phyloP scores from a whole-genome alignment of 2,329 filamentous ascomycete species.

The Volutella citrinella region DNA sequence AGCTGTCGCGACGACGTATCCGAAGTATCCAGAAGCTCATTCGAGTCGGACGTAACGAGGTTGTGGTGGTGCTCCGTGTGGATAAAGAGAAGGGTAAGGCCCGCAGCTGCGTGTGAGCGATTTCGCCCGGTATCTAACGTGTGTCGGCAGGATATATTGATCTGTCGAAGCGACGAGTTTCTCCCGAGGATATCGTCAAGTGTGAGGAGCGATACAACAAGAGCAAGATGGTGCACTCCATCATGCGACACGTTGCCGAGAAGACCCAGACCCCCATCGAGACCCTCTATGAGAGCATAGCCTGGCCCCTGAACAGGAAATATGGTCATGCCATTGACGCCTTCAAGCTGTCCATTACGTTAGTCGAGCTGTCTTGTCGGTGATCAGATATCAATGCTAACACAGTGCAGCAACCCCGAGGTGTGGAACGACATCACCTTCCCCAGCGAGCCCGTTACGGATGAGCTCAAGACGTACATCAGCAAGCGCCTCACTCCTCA shows the following conservation, averaged over 20 bases:
- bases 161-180: constrained; percentile 96
- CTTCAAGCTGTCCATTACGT: constrained; percentile 99
- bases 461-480: constrained; percentile 93
- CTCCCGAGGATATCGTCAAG: constrained; percentile 94
- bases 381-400: constrained; percentile 10
- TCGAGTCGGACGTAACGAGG: constrained; percentile 94
- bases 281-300: constrained; percentile 88
- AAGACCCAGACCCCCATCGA: constrained; percentile 95
- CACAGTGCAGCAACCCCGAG: constrained; percentile 71
- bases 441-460: constrained; percentile 77
- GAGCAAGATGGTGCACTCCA: constrained; percentile 98
- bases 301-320: constrained; percentile 96
- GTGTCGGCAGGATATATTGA: constrained; percentile 75
- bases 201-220: constrained; percentile 99
- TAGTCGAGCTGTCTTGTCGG: constrained; percentile 30
- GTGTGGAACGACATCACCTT: constrained; percentile 94
- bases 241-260: constrained; percentile 98
- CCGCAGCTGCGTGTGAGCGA: constrained; percentile 4
- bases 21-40: constrained; percentile 99
- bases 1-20: constrained; percentile 97
- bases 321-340: constrained; percentile 96
- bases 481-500: constrained; percentile 95
- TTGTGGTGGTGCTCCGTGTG: constrained; percentile 96
- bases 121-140: constrained; percentile 22
- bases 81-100: constrained; percentile 93